phyloP scores from a whole-genome alignment of 148 eudicot genomes.

The Camellia sinensis region DNA sequence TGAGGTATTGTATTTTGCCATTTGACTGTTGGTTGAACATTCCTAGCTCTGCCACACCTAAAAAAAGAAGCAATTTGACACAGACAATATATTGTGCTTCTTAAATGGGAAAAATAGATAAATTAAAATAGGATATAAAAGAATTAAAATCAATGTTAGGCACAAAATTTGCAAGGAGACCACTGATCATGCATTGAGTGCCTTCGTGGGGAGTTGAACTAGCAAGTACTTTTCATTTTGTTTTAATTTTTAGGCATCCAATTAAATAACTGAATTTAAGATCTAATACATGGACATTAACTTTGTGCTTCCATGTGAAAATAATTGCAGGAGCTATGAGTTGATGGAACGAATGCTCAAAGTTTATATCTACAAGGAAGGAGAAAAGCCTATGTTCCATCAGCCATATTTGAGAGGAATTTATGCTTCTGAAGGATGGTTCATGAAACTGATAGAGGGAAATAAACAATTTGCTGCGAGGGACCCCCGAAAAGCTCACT shows the following conservation, averaged over 20 bases:
- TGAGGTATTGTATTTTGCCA: neutral
- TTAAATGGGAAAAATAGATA: too few species aligned
- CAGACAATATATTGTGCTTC: neutral
- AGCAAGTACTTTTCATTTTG: neutral
- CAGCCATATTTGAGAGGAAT: conserved; percentile 63
- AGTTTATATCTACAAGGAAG: conserved; percentile 72
- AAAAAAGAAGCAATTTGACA: neutral
- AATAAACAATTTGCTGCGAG: conserved; percentile 48
- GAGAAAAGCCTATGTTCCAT: conserved; percentile 75
- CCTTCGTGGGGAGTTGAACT: neutral
- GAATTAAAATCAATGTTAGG: neutral
- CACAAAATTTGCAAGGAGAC: neutral
- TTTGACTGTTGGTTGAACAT: neutral
- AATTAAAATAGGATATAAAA: neutral
- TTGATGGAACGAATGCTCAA: conserved; percentile 62
- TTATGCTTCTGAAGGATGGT: conserved; percentile 89
- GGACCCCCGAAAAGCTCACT: conserved; percentile 74
- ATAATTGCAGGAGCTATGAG: conserved; percentile 62
- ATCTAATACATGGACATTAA: neutral
- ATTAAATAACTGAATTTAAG: neutral
- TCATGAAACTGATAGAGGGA: conserved; percentile 63
- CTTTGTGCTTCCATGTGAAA: neutral
- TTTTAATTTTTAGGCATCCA: too few species aligned
- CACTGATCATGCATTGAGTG: neutral
- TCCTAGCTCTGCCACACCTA: neutral